Evolutionary conservation across 1,284 basidiomycete genomes (phyloP), one percentile per base, ranked within the genome.

Genomic region (Ceratorhiza oryzae-sativae): DNA sequence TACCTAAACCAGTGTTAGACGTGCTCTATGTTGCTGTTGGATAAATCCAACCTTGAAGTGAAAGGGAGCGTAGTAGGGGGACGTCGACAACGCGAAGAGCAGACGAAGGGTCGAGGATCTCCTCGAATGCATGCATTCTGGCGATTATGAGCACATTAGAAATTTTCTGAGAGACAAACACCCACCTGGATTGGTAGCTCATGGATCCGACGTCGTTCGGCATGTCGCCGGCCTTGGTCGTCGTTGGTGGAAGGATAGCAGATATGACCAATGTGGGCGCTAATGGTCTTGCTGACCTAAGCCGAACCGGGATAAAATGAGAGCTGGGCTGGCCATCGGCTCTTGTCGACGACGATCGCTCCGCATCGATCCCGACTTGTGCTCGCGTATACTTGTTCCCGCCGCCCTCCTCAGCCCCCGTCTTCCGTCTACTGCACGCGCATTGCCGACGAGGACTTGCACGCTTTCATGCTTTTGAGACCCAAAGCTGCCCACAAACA

Each of bases 61-160:
- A 51, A 46, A 74, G 45, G 46, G 42, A 46, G 36, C 73, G 60
- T n/a, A 74, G 63, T 32, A 48, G 56, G 8, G 58, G 49, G 46
- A 74, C 55, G 56, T 74, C 71, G 25, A 72, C 73, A 12, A 61
- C 63, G n/a, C 73, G 61, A 34, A 60, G 63, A 32, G 71, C 39
- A 6, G 73, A 74, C 30, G 60, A 59, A 20, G 73, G 63, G 65
- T 74, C 71, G 8, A 74, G 49, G 12, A 74, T 72, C 45, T 70
- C 73, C 62, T 74, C 73, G 45, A 74, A 74, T 13, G 71, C 71
- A 30, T 67, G 71, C 73, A 74, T 74, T 36, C 73, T 74, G 39
- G 1, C 15, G 3, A 12, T 25, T 20, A 10, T 51, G 20, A 65
- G 45, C 30, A 41, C 0, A 30, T 27, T n/a, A 45, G 23, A 6